A percentile compares a stretch with the other conserved stretches of the same genome.
Evolutionary conservation across 2,329 filamentous ascomycete genomes (phyloP).

Genomic region (Amylocarpus encephaloides): DNA sequence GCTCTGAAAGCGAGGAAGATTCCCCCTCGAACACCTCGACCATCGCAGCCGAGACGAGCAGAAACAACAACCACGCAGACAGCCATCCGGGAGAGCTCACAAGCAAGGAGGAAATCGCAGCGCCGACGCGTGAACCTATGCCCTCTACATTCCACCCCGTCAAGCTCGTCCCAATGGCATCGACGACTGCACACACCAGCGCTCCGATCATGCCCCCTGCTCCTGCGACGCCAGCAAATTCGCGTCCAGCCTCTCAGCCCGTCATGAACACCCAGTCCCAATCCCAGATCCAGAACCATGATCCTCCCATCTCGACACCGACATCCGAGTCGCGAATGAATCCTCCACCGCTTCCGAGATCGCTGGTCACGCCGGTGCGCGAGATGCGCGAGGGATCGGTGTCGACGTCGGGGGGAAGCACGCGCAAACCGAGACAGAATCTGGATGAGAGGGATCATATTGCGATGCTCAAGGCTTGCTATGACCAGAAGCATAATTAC

Average conservation of each 20-base stretch:
- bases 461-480: constrained; percentile 29
- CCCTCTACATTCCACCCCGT: constrained; percentile 26
- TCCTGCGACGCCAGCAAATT: constrained; percentile 20
- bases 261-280: constrained; percentile 5
- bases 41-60: no score
- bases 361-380: constrained; percentile 27
- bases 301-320: constrained; percentile 22
- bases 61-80: not conserved
- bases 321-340: constrained; percentile 28
- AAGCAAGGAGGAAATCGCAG: not conserved
- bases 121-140: constrained; percentile 11
- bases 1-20: no score
- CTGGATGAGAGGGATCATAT: constrained; percentile 31
- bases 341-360: constrained; percentile 27
- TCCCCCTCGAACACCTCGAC: no score
- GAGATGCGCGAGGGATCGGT: constrained; percentile 29
- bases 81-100: not conserved
- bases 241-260: constrained; percentile 14
- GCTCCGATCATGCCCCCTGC: constrained; percentile 25
- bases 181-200: constrained; percentile 19
- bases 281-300: constrained; percentile 13
- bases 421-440: constrained; percentile 31
- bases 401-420: constrained; percentile 23
- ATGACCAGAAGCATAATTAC: constrained; percentile 26
- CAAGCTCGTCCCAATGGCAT: constrained; percentile 29